Base-by-base conservation (phyloP, 108 stramenopile species). In the Cyclotella atomus region DNA sequence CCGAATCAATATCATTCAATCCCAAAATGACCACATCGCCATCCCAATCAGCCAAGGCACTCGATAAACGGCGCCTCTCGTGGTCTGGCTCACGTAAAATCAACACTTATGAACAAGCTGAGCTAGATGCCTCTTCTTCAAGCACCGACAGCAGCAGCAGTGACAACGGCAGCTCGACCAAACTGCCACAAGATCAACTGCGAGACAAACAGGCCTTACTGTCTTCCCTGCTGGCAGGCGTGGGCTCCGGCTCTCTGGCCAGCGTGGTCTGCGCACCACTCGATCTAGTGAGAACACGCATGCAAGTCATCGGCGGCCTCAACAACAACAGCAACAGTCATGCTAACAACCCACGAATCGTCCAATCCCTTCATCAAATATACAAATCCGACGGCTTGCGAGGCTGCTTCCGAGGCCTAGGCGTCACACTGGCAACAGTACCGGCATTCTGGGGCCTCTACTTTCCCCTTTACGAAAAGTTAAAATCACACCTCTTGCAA, bases 401-500 rank as follows among this genome's bases (percentile, higher is more conserved):
- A 34, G 96, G 96, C 16, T 88, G 87, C 73, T 95, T 97, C 80
- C 90, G 93, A n/a, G 96, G 96, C 44, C 78, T 95, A 50, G 90
- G 90, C 14, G 88, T 93, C 3, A 94, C 96, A 2, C 76, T 97
- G 55, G 76, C 89, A 16, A 97, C 94, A 2, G 94, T 95, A 9
- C 96, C 96, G 19, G 64, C 89, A 9, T 97, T 97, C 73, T 97
- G 96, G 96, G 94, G 96, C 0, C 76, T 94, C 0, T 95, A 97
- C 53, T 91, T 86, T 56, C 85, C 85, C 0, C 23, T 85, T 43
- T 88, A 88, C 55, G 88, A 87, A 75, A 38, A 59, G 7, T 52
- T 76, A 28, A 89, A 85, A 59, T 68, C 12, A 27, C 47, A 24
- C 47, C 52, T 75, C 47, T 20, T 71, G 35, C 29, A 77, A 52